Evolutionary conservation across 2,329 filamentous ascomycete species (phyloP), one percentile per base, ranked within the genome.

Genomic region (Madurella fahalii): DNA sequence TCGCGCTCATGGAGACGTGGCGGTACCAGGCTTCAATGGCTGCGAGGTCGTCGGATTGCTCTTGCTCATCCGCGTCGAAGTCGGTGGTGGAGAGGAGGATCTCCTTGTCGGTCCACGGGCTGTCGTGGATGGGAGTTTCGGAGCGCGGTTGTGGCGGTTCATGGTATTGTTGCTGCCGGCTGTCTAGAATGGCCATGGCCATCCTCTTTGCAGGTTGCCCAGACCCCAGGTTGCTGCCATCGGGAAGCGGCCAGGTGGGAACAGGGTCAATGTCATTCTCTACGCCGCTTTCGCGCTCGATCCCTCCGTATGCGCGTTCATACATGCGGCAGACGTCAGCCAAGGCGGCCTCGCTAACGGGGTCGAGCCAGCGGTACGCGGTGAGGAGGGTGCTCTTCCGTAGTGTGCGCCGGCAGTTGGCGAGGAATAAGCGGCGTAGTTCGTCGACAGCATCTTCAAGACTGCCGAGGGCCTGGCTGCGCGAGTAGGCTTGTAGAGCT

Each of bases 371-470:
- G 57, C 78, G 76, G 58, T 85, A 86, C 2, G 75, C 78, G 11
- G 77, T 71, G 46, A 80, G 67, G 16, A 87, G 70, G 47, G 80
- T 75, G 4, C 74, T 71, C 55, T 77, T 77, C 2, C 71, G 69
- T 9, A 85, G 68, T n/a, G 74, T 73, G 9, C 69, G 68, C 1
- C 79, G 75, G 18, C 77, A 74, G 54, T 75, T 77, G 15, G 79
- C 74, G 12, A 86, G 73, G 15, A 85, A 77, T 20, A 83, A 75
- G 4, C 82, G 76, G 2, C 82, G 77, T 39, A 87, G 73, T 64
- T 84, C 82, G 65, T 86, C 82, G 46, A 86, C 80, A 30, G 83
- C 81, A 46, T 83, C 77, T 60, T 84, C 81, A 9, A 86, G 74
- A 11, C 77, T 73, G 32, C 72, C 65, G 11, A 69, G 69, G 37